Percentiles rank a stretch among this genome's conserved stretches.
Conservation (phyloP, 2,329 filamentous ascomycete genomes). For the Penicillium sp. region DNA sequence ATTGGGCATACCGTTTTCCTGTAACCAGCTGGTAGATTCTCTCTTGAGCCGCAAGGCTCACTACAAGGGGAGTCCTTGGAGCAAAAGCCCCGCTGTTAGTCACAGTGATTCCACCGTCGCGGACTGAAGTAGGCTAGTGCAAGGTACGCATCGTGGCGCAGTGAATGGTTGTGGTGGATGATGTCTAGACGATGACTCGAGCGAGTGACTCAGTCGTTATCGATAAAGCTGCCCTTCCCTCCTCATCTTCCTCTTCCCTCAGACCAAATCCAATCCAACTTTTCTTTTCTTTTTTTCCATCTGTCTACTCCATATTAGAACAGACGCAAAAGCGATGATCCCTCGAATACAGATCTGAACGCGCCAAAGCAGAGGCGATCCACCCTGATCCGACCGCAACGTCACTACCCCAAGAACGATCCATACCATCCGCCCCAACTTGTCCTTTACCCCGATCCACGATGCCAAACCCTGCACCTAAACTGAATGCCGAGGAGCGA, state of each 20-base stretch:
- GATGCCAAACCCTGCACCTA: slow-evolving; percentile 43
- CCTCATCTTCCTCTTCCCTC: slow-evolving; percentile 6
- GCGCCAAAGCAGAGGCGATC: slow-evolving; percentile 32
- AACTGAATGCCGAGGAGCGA: slow-evolving; percentile 67
- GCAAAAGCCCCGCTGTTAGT: slow-evolving; percentile 10
- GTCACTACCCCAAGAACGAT: slow-evolving; percentile 15
- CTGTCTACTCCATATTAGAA: no score
- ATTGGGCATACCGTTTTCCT: slow-evolving; percentile 1
- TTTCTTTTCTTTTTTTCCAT: not conserved
- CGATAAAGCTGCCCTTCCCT: slow-evolving; percentile 26
- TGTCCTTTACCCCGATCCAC: slow-evolving; percentile 6
- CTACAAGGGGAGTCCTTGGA: not conserved
- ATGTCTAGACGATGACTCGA: slow-evolving; percentile 24
- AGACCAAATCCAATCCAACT: slow-evolving; percentile 1
- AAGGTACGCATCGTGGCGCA: slow-evolving; percentile 5
- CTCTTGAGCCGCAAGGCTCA: slow-evolving; percentile 4
- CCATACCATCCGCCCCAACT: slow-evolving; percentile 7
- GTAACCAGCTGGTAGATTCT: not conserved
- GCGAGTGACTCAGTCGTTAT: slow-evolving; percentile 24
- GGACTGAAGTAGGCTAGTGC: slow-evolving; percentile 1
- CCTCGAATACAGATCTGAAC: slow-evolving; percentile 40
- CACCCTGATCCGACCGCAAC: slow-evolving; percentile 22
- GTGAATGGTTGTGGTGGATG: not conserved
- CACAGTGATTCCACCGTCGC: slow-evolving; percentile 1
- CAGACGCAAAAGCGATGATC: slow-evolving; percentile 37